Percentiles rank a stretch among this genome's conserved stretches.
Conservation (phyloP, 2,329 filamentous ascomycete species). For the Trichoderma polysporum region DNA sequence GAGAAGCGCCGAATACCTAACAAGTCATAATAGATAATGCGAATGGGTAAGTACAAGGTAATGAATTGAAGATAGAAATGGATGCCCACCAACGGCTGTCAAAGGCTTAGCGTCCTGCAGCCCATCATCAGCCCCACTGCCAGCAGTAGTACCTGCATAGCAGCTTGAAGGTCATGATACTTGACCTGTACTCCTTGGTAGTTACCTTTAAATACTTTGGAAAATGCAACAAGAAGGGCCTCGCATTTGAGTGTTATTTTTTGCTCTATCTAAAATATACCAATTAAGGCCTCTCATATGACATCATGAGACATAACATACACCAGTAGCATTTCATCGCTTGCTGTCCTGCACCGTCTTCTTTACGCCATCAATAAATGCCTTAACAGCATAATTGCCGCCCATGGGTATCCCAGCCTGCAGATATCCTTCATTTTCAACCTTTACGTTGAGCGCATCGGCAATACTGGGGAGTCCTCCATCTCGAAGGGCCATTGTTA, state of each 20-base stretch:
- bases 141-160: conserved; percentile 9
- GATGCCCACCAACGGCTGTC: conserved; percentile 4
- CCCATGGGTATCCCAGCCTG: conserved; percentile 79
- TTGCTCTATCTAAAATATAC: not conserved
- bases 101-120: conserved; percentile 16
- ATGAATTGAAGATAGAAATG: conserved; percentile 1
- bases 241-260: not conserved
- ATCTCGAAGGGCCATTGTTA: conserved; percentile 85
- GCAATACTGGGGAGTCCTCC: conserved; percentile 88
- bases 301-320: not conserved
- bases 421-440: conserved; percentile 83
- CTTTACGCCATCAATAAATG: conserved; percentile 87
- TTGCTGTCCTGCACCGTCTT: conserved; percentile 66
- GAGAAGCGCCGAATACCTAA: not conserved
- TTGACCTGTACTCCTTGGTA: not conserved
- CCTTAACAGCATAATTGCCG: conserved; percentile 83
- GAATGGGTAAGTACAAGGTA: not conserved
- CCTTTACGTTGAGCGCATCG: conserved; percentile 76
- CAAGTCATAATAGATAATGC: not conserved
- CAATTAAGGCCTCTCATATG: not conserved
- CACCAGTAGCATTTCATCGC: conserved; percentile 18
- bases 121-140: not conserved
- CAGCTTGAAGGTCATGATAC: not conserved
- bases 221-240: not conserved
- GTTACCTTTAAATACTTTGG: too few relatives aligned